A percentile compares a stretch with the other conserved stretches of the same genome.
Conservation (phyloP, 2,329 filamentous ascomycete species). For the Alternaria atra region DNA sequence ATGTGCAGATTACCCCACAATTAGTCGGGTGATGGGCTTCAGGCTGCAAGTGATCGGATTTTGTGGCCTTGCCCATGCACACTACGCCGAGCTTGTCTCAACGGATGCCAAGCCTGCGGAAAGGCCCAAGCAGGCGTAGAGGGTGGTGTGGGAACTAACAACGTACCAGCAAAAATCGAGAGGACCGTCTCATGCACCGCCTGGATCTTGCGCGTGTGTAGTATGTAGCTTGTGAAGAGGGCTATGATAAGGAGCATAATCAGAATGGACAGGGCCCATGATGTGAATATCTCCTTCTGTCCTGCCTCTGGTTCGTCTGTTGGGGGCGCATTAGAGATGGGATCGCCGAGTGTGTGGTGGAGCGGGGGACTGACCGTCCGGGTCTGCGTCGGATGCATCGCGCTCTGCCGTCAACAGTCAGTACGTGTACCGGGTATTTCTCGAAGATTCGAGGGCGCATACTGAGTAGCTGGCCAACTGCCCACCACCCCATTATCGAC, state of each 20-base stretch:
- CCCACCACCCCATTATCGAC: constrained; percentile 49
- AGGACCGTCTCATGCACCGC: constrained; percentile 98
- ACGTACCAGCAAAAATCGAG: constrained; percentile 90
- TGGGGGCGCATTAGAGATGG: constrained; percentile 47
- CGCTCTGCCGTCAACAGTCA: constrained; percentile 45
- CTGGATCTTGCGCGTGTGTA: constrained; percentile 96
- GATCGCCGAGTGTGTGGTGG: constrained; percentile 16
- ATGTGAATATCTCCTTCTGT: constrained; percentile 92
- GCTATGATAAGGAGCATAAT: constrained; percentile 93
- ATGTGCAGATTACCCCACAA: constrained; percentile 26
- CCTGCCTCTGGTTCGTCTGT: constrained; percentile 78
- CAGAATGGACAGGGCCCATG: constrained; percentile 97
- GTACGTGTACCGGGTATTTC: constrained; percentile 3
- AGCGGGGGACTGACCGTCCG: constrained; percentile 51
- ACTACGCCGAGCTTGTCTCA: constrained; percentile 16
- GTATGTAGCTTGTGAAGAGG: constrained; percentile 95
- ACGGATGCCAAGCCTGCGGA: constrained; percentile 10
- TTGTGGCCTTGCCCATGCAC: constrained; percentile 18
- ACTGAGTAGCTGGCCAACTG: constrained; percentile 52
- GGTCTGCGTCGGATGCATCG: constrained; percentile 58
- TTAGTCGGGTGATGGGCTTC: constrained; percentile 14
- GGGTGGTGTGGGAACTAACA: constrained; percentile 6
- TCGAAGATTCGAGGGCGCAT: constrained; percentile 27
- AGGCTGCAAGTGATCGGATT: constrained; percentile 9
- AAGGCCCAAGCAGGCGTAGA: background rate